phyloP scores from a whole-genome alignment of 768 basidiomycete species.

The Auricularia sp. region DNA sequence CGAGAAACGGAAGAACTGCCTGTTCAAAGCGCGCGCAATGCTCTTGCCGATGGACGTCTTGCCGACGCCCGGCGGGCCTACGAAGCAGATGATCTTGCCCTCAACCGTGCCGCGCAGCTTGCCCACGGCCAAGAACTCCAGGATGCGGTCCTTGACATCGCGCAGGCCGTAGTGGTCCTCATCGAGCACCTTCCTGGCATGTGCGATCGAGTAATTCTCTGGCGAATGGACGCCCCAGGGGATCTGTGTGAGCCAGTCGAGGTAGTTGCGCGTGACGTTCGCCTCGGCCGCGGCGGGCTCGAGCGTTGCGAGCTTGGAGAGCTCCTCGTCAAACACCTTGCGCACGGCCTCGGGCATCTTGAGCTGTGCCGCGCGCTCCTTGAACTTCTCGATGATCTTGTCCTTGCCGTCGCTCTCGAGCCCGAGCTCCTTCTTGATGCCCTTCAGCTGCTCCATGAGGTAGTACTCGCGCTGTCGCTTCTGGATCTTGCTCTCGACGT shows the following conservation, averaged over 20 bases:
- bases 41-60: constrained; percentile 96
- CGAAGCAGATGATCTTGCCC: constrained; percentile 95
- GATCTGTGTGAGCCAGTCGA: constrained; percentile 89
- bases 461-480: constrained; percentile 93
- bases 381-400: constrained; percentile 86
- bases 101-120: constrained; percentile 90
- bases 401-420: constrained; percentile 96
- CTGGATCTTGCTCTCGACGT: constrained; percentile 91
- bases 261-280: constrained; percentile 88
- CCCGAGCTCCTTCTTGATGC: constrained; percentile 91
- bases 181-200: constrained; percentile 77
- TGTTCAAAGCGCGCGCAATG: constrained; percentile 79
- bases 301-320: constrained; percentile 79
- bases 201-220: constrained; percentile 83
- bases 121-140: constrained; percentile 93
- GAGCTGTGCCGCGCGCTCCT: constrained; percentile 65
- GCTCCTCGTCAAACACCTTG: constrained; percentile 95
- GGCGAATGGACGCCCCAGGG: constrained; percentile 94
- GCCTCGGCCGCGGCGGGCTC: constrained; percentile 90
- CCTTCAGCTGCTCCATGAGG: constrained; percentile 92
- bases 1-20: constrained; percentile 94
- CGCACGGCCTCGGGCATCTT: constrained; percentile 85
- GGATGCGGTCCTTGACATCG: constrained; percentile 87
- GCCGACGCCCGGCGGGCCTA: constrained; percentile 94
- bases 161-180: constrained; percentile 91